Evolutionary conservation across 2,329 filamentous ascomycete species (phyloP), one percentile per base, ranked within the genome.

Genomic region (Calonectria montana): DNA sequence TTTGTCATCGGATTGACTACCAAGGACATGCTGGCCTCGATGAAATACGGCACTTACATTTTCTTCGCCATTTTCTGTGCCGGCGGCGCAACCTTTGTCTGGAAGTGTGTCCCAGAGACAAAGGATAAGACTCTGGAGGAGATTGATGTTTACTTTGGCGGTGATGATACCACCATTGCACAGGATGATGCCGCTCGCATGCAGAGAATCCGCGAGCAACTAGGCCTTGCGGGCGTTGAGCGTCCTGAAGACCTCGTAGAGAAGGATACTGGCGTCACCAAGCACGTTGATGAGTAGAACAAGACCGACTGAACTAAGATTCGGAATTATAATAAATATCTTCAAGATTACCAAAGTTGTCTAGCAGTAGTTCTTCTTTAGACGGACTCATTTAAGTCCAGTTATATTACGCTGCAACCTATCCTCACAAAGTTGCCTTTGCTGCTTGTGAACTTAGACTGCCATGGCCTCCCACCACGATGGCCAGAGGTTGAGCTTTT

Each of bases 1-100:
- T 65, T 65, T n/a, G 31, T 65, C 4, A 48, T 65, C 10, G 62
- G 62, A 12, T 25, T 48, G 45, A 48, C 43, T 3, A 65, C 62
- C 21, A 47, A 47, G 16, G 45, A 65, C 45, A 65, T 53, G 62
- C 31, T 65, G 9, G 45, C 43, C 15, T 48, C 27, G 7, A 50
- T 65, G 43, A 47, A 53, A 21, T 65, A 53, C 12, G 62, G 62
- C 2, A 65, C 62, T 39, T 65, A 50, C 31, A 53, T 65, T 45
- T 50, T 65, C 45, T 65, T 53, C 23, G 62, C 41, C 12, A 21
- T 31, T 3, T 65, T 65, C 12, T 48, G 43, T 27, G 43, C 31
- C 15, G 41, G 41, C 10, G 61, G 41, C n/a, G 61, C 61, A 2
- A 3, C 53, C 18, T 65, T 50, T 21, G 31, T 65, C 29, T 65